Base-by-base conservation (phyloP, 2,329 filamentous ascomycete genomes). In the Phialophora chinensis region DNA sequence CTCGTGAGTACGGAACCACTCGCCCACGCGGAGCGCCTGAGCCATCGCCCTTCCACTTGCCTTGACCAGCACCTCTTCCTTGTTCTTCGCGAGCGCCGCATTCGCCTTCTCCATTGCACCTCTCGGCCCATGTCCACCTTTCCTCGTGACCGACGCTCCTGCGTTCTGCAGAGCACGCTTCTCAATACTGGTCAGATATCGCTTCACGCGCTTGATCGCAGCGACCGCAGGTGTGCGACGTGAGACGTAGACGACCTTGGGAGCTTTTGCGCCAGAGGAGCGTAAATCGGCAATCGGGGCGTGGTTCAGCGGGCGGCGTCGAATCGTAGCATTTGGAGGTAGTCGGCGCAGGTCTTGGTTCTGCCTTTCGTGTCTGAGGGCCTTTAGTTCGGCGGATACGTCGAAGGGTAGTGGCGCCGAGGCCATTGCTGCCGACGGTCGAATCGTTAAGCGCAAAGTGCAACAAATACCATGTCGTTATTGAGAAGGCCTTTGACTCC, bases 1-100 rank as follows among this genome's bases (percentile, higher is more conserved):
- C 63, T 82, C 80, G 74, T 84, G 82, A 29, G 59, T 66, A 7
- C 61, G 58, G 71, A 89, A 88, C 81, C 82, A 86, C 58, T 83
- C 74, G 1, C 80, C 86, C 27, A 89, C 72, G 49, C 81, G 80
- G 75, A 88, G 73, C 14, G 84, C 86, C 74, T 84, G 83, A 64
- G 82, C 79, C 69, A 89, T 87, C 44, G 87, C 87, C 59, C 83
- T 81, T 4, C 86, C 87, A 10, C 85, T 87, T 4, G 84, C 87
- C 73, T 88, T 89, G 31, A 89, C 72, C 68, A 84, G 79, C 0
- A 89, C 82, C 54, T 83, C 80, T 70, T 88, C 85, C 29, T 59
- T 64, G 47, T 65, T 63, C 60, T 72, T 72, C 7, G 71, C 70
- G 42, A 80, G 72, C 53, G 74, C 72, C 38, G 79, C 77, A 17